Percentiles rank a stretch among this genome's conserved stretches.
Conservation (phyloP, 768 basidiomycete genomes). For the Clavulina sp. region DNA sequence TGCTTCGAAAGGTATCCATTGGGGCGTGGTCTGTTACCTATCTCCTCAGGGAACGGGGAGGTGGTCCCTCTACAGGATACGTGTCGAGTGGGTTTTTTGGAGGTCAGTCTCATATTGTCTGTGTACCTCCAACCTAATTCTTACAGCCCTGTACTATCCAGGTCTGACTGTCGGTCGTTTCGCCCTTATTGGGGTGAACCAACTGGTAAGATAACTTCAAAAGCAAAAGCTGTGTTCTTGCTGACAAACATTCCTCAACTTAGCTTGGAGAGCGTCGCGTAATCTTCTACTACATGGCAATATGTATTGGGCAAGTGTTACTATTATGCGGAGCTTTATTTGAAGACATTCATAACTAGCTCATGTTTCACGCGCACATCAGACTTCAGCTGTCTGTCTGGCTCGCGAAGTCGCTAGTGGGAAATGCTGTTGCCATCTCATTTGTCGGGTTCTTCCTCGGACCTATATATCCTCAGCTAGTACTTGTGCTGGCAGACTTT, state of each 20-base stretch:
- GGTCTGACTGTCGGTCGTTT: not conserved
- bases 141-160: no score
- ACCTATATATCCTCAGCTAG: slow-evolving; percentile 34
- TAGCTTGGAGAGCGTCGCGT: slow-evolving; percentile 19
- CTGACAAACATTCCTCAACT: not conserved
- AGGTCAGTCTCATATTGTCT: no score
- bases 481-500: slow-evolving; percentile 51
- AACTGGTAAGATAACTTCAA: slow-evolving; percentile 10
- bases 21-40: slow-evolving; percentile 40
- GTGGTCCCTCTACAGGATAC: slow-evolving; percentile 32
- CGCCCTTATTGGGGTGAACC: not conserved
- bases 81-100: slow-evolving; percentile 34
- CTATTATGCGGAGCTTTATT: not conserved
- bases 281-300: slow-evolving; percentile 21
- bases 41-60: slow-evolving; percentile 27
- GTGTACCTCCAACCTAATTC: no score
- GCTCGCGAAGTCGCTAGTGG: slow-evolving; percentile 36
- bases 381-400: slow-evolving; percentile 40
- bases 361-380: no score
- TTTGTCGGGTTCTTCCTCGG: slow-evolving; percentile 38
- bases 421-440: slow-evolving; percentile 34
- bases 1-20: not conserved
- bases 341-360: not conserved
- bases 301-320: slow-evolving; percentile 13
- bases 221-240: not conserved